Conservation (phyloP, 768 basidiomycete species). For the Plicaturopsis crispa region DNA sequence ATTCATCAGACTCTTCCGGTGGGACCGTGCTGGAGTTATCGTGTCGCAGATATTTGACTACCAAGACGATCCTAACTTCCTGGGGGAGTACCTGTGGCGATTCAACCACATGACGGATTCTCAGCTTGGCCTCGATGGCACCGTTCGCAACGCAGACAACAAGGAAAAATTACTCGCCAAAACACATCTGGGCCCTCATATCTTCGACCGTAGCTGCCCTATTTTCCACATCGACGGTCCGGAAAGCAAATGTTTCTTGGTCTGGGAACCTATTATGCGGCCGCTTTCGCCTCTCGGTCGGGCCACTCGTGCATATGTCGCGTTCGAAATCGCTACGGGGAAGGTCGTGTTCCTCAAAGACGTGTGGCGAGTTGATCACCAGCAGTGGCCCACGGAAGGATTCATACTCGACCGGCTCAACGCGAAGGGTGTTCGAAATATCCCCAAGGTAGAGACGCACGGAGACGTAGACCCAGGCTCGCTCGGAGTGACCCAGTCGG, state of each 20-base stretch:
- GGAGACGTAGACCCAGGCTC: background rate
- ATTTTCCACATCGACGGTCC: too few relatives aligned
- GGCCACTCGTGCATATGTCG: slow-evolving; percentile 6
- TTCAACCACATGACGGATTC: slow-evolving; percentile 2
- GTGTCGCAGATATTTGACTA: slow-evolving; percentile 7
- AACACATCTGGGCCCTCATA: too few relatives aligned
- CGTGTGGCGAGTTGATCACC: background rate
- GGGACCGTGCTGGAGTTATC: slow-evolving; percentile 9
- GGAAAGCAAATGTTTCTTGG: too few relatives aligned
- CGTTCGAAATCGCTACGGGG: slow-evolving; percentile 7
- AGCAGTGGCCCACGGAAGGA: background rate
- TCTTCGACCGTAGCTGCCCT: too few relatives aligned
- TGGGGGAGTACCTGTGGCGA: slow-evolving; percentile 7
- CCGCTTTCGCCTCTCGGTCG: too few relatives aligned
- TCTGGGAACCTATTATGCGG: too few relatives aligned
- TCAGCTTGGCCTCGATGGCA: slow-evolving; percentile 6
- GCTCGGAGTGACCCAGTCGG: background rate
- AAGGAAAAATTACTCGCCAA: too few relatives aligned
- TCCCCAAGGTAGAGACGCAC: background rate
- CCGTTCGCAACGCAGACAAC: too few relatives aligned
- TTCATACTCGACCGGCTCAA: background rate
- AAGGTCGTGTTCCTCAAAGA: slow-evolving; percentile 1
- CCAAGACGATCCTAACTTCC: too few relatives aligned
- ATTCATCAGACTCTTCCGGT: slow-evolving; percentile 8
- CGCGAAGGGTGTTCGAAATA: background rate